Evolutionary conservation across 768 basidiomycete genomes (phyloP).

Genomic region (Termitomyces sp.): DNA sequence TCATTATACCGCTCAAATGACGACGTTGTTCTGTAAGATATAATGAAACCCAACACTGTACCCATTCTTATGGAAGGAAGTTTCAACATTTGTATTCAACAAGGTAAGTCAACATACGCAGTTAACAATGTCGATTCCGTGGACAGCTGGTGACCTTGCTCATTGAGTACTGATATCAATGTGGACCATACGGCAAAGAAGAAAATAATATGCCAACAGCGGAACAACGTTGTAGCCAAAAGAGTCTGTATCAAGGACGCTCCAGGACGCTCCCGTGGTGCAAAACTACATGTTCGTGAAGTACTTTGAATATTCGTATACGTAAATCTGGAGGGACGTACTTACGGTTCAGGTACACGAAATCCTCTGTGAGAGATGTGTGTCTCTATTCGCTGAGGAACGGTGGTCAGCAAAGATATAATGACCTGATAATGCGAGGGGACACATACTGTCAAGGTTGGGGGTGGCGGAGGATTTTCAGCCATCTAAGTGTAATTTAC

Average conservation of each 20-base stretch:
- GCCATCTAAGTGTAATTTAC: background rate
- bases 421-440: background rate
- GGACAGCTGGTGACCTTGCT: conserved; percentile 33
- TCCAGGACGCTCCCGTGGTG: conserved; percentile 29
- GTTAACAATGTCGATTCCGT: conserved; percentile 57
- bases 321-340: background rate
- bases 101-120: conserved; percentile 42
- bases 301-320: background rate
- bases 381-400: conserved; percentile 20
- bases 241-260: conserved; percentile 35
- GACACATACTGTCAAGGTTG: conserved; percentile 5
- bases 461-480: background rate
- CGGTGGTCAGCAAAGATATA: background rate
- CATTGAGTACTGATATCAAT: conserved; percentile 46
- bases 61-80: conserved; percentile 29
- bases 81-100: background rate
- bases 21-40: conserved; percentile 66
- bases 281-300: conserved; percentile 21
- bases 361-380: conserved; percentile 27
- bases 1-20: conserved; percentile 78
- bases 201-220: conserved; percentile 64
- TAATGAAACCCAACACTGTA: conserved; percentile 71
- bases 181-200: conserved; percentile 64
- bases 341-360: conserved; percentile 34
- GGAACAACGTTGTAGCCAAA: conserved; percentile 38